phyloP scores from a whole-genome alignment of 345 rosid species.

The Hibiscus mutabilis region DNA sequence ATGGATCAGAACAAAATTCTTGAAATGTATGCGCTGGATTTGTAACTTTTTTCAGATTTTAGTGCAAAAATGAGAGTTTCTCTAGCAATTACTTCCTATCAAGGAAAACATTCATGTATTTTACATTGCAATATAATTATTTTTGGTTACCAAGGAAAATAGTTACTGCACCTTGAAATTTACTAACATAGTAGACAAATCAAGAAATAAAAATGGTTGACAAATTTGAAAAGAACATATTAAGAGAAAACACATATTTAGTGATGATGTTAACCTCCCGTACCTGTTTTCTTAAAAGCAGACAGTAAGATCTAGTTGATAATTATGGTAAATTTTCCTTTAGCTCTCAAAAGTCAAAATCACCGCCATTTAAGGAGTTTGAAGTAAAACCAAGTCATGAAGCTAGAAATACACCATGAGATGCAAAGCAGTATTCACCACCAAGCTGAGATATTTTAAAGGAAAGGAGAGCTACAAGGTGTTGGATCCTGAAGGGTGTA shows the following conservation, averaged over 20 bases:
- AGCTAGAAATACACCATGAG: neutral
- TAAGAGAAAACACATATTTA: neutral
- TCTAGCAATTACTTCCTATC: neutral
- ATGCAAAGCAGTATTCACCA: neutral
- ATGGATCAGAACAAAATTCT: neutral
- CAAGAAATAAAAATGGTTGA: neutral
- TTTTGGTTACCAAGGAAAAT: too few relatives aligned
- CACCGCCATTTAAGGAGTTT: neutral
- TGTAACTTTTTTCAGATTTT: neutral
- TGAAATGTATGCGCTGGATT: neutral
- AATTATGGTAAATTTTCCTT: too few relatives aligned
- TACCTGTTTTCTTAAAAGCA: neutral
- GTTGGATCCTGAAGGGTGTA: neutral
- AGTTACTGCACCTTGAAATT: neutral
- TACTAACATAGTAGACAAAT: neutral
- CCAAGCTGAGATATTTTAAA: neutral
- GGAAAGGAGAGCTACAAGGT: neutral
- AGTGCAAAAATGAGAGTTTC: neutral
- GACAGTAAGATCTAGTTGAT: too few relatives aligned
- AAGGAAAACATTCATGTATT: neutral
- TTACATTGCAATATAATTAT: too few relatives aligned
- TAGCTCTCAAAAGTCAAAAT: too few relatives aligned
- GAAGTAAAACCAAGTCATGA: neutral
- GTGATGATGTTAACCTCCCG: neutral
- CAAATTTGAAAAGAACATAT: neutral